Conservation (phyloP, 345 rosid species). For the Carallia pectinifolia region DNA sequence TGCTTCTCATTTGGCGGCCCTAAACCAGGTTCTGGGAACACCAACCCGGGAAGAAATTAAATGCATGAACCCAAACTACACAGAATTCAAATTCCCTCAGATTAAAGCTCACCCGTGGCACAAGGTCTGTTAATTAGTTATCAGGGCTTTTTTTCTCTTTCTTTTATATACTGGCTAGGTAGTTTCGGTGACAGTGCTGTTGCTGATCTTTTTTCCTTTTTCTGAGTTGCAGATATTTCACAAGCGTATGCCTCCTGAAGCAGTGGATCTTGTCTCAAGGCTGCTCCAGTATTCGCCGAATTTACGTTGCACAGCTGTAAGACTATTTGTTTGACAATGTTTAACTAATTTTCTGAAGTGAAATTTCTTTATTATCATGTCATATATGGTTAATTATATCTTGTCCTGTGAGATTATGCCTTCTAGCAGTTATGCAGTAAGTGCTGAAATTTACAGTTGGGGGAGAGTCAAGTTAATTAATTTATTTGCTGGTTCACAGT, state of each 20-base stretch:
- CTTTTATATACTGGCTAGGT: too few relatives aligned
- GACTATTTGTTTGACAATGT: slow-evolving; percentile 9
- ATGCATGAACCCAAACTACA: slow-evolving; percentile 98
- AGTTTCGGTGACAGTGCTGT: too few relatives aligned
- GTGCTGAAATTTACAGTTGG: not conserved
- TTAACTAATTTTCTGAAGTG: not conserved
- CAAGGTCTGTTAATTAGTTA: slow-evolving; percentile 52
- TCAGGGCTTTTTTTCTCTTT: too few relatives aligned
- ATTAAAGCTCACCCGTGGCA: slow-evolving; percentile 99
- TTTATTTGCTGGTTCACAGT: slow-evolving; percentile 34
- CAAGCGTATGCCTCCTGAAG: slow-evolving; percentile 71
- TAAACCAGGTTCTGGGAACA: slow-evolving; percentile 76
- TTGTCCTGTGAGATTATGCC: not conserved
- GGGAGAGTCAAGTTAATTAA: not conserved
- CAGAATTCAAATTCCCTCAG: slow-evolving; percentile 96
- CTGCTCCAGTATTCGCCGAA: slow-evolving; percentile 87
- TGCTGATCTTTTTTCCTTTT: not conserved
- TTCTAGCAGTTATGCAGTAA: not conserved
- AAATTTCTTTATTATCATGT: not conserved
- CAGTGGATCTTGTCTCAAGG: slow-evolving; percentile 83
- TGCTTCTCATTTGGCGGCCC: not conserved
- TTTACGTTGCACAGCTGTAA: slow-evolving; percentile 77
- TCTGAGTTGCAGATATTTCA: slow-evolving; percentile 55
- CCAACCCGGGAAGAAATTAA: slow-evolving; percentile 96
- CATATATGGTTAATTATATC: too few relatives aligned